Evolutionary conservation across 306 rosid genomes (phyloP).

Genomic region (Cicer yamashitae): DNA sequence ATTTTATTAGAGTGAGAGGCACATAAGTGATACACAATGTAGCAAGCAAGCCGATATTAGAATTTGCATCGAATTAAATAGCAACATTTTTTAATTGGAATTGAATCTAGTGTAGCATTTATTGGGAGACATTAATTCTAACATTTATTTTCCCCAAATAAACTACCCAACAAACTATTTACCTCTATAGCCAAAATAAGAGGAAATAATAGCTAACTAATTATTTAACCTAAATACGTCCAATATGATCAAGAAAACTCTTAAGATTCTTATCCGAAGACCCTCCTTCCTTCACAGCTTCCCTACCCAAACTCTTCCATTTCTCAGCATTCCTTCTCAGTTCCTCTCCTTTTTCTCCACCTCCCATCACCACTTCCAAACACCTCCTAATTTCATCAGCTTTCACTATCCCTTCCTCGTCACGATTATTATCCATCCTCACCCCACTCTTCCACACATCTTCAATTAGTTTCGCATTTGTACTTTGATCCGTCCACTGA

Average conservation of each 20-base stretch:
- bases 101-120: too few species aligned
- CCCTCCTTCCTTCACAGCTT: conserved; percentile 55
- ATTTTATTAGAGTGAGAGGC: too few species aligned
- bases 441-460: conserved; percentile 61
- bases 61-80: too few species aligned
- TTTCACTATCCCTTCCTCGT: conserved; percentile 48
- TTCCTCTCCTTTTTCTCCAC: conserved; percentile 45
- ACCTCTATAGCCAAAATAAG: too few species aligned
- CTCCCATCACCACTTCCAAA: conserved; percentile 58
- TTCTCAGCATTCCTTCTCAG: conserved; percentile 51
- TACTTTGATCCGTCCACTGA: conserved; percentile 61
- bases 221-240: background rate
- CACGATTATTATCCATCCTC: conserved; percentile 41
- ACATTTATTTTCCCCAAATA: too few species aligned
- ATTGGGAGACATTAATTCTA: too few species aligned
- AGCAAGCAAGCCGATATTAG: too few species aligned
- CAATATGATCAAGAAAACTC: conserved; percentile 25
- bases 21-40: too few species aligned
- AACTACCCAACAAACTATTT: too few species aligned
- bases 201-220: too few species aligned
- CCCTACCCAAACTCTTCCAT: conserved; percentile 53
- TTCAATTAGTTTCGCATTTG: conserved; percentile 56
- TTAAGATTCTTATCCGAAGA: conserved; percentile 48
- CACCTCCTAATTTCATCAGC: conserved; percentile 56
- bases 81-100: too few species aligned